Base-by-base conservation (phyloP, 176 grass and related monocot species). In the Canna indica region DNA sequence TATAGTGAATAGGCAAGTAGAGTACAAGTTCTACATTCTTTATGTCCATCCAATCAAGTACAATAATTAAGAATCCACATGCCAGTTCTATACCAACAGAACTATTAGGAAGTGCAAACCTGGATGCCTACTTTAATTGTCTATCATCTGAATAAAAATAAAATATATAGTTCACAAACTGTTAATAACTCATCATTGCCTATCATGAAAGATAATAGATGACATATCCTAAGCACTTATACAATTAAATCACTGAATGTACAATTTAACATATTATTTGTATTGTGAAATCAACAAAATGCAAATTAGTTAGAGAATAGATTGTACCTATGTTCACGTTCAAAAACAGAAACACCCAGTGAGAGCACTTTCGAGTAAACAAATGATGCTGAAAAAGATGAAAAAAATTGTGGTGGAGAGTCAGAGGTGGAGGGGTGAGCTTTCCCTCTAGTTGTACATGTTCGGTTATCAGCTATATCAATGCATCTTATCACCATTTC, bases 321-420 rank as follows among this genome's bases (percentile, higher is more conserved):
- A 41, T 16, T 11, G 14, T 87, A 91, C 93, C 93, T 89, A 68
- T 64, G 81, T 50, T 87, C 86, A 0, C 75, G 74, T 74, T 97
- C 93, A 77, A 81, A 91, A 50, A 92, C 64, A 77, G 93, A 97
- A 30, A 87, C 82, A 62, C 93, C 88, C 72, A 97, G 57, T 31
- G 88, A 90, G 22, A 97, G 81, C 67, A 91, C 76, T 83, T 91
- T 97, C 16, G 86, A 84, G 66, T 90, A 97, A 24, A 97, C 71
- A 86, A 77, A 91, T 70, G 81, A 81, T 73, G 88, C 77, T 72
- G 85, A 85, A 81, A 92, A 97, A 61, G 42, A 58, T 80, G 86
- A 89, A 79, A 90, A 87, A 79, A 97, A 92, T 69, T 71, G 76
- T 52, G 88, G 93, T 27, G 15, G 70, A 73, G 59, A 36, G 50